Evolutionary conservation across 2,329 filamentous ascomycete species (phyloP).

Genomic region (Microascus cirrosus): DNA sequence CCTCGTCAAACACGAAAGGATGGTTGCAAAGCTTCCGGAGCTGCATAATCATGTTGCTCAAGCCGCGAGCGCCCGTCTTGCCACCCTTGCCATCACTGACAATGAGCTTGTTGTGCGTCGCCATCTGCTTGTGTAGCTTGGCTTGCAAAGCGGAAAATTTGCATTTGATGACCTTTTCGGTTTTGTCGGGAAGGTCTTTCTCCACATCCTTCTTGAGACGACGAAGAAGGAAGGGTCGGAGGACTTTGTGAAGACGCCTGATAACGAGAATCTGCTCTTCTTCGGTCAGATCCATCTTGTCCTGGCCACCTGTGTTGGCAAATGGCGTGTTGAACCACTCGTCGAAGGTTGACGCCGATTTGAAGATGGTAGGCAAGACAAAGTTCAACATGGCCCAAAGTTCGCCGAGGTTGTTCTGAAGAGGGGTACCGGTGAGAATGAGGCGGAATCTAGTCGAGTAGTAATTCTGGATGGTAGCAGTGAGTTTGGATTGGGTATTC

Average conservation of each 20-base stretch:
- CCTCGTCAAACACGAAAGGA: slow-evolving; percentile 95
- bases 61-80: slow-evolving; percentile 83
- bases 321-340: slow-evolving; percentile 99
- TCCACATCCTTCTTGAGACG: slow-evolving; percentile 99
- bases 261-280: slow-evolving; percentile 99
- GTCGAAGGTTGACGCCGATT: slow-evolving; percentile 96
- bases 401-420: slow-evolving; percentile 94
- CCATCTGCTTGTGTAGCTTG: slow-evolving; percentile 94
- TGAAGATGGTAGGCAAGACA: slow-evolving; percentile 96
- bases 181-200: slow-evolving; percentile 97
- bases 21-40: slow-evolving; percentile 97
- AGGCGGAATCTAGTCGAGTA: slow-evolving; percentile 91
- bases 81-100: slow-evolving; percentile 93
- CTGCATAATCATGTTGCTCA: slow-evolving; percentile 99
- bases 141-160: slow-evolving; percentile 91
- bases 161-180: slow-evolving; percentile 98
- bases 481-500: slow-evolving; percentile 92
- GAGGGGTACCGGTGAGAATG: slow-evolving; percentile 91
- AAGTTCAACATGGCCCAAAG: slow-evolving; percentile 98
- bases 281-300: slow-evolving; percentile 98
- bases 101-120: slow-evolving; percentile 86
- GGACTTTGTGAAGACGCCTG: slow-evolving; percentile 93
- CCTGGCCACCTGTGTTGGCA: slow-evolving; percentile 92
- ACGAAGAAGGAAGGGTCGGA: slow-evolving; percentile 91
- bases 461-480: slow-evolving; percentile 87